Evolutionary conservation across 2,329 filamentous ascomycete genomes (phyloP), one percentile per base, ranked within the genome.

Genomic region (Colletotrichum viniferum): DNA sequence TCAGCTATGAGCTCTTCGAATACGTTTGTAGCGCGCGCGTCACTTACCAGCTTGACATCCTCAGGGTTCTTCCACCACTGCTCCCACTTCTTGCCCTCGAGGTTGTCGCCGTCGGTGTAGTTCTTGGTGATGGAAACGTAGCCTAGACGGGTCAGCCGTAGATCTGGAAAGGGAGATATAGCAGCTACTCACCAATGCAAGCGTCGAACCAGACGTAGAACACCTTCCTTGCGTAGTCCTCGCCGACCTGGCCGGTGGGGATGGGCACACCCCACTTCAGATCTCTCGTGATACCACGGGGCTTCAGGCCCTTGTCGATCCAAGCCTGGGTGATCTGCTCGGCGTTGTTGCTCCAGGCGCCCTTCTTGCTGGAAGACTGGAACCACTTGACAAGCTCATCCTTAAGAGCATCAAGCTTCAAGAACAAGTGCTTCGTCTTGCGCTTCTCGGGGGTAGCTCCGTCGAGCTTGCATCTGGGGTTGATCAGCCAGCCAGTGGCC

Each of bases 41-140:
- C 7, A 48, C 73, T 30, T n/a, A 72, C 69, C 14, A 98, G 90
- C 81, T 94, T 91, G 63, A 98, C 96, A 38, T 98, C 90, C 60
- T 98, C 93, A 0, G 95, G 95, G 83, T 97, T 94, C 82, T 94
- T 93, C 96, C 96, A 98, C 96, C 96, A 98, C 81, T 95, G 90
- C 87, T 98, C 93, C 96, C 96, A 98, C 77, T 97, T 90, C 60
- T 92, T 90, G 56, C 87, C 85, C 5, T 81, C 80, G 16, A 83
- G 77, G 76, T 88, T 82, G 69, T 84, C 83, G 16, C 84, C 82
- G 70, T 91, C 88, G 7, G 96, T 98, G 84, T 98, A 98, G 80
- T 92, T 96, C 78, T 95, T 95, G 2, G 96, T 98, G 79, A 98
- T 98, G 3, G 95, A 98, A n/a, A 96, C 93, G 83, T 98, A 98